These are phyloP conservation scores for Miscanthus lutarioriparius DNA, from an alignment of 176 grass and related monocot genomes.

Conservation along the genomic window DNA sequence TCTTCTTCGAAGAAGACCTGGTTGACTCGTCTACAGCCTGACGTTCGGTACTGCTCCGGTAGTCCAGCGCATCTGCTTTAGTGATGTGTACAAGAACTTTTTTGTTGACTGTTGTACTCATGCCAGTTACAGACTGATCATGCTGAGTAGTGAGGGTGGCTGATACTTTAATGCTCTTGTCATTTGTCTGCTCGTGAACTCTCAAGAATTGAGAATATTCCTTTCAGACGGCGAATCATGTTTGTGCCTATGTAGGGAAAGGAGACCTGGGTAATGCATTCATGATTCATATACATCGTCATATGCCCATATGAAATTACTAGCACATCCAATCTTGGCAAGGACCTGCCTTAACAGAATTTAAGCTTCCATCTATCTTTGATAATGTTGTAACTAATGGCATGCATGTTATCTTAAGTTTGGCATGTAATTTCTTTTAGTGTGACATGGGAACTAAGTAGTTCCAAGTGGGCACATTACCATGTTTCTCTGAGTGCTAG, in stretches of 20 bases:
- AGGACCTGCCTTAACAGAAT: background rate
- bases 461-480: background rate
- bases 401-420: background rate
- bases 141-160: too few species aligned
- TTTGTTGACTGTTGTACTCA: background rate
- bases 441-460: background rate
- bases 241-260: background rate
- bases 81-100: background rate
- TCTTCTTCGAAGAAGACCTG: background rate
- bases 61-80: background rate
- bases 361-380: background rate
- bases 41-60: background rate
- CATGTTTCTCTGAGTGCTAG: background rate
- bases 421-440: background rate
- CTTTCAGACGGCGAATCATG: background rate
- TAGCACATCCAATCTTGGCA: background rate
- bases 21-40: background rate
- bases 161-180: too few species aligned
- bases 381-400: background rate
- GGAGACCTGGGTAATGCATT: background rate
- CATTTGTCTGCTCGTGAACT: background rate
- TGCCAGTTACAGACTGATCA: too few species aligned
- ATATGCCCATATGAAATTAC: background rate
- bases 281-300: background rate
- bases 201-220: background rate